Percentiles rank a stretch among this genome's conserved stretches.
phyloP scores from a whole-genome alignment of 2,329 filamentous ascomycete genomes.

The Hansfordia pulvinata region DNA sequence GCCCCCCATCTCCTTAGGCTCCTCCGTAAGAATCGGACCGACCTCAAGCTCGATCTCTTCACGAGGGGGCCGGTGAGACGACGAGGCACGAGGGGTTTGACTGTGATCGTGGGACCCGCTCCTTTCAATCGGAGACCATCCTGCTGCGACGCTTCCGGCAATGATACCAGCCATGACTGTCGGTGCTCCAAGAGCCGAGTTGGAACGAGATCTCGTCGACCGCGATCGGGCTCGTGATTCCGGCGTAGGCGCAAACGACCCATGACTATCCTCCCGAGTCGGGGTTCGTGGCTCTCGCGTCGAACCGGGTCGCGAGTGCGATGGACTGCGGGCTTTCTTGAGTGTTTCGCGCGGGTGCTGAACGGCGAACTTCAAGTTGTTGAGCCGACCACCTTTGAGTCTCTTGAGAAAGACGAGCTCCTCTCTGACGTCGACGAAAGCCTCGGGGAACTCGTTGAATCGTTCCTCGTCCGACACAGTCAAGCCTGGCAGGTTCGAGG shows the following conservation, averaged over 20 bases:
- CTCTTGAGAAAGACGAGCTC: conserved; percentile 70
- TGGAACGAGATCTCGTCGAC: conserved; percentile 51
- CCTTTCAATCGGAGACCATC: conserved; percentile 58
- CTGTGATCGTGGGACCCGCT: conserved; percentile 21
- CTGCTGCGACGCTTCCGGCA: conserved; percentile 61
- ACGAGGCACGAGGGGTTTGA: conserved; percentile 16
- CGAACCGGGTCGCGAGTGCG: conserved; percentile 51
- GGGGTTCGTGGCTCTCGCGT: conserved; percentile 49
- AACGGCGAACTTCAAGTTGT: conserved; percentile 68
- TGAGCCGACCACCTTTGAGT: conserved; percentile 70
- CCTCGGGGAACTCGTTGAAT: conserved; percentile 56
- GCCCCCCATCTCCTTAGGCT: conserved; percentile 20
- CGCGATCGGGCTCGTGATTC: conserved; percentile 52
- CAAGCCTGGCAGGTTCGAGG: conserved; percentile 33
- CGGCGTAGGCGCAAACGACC: conserved; percentile 35
- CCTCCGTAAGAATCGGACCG: conserved; percentile 16
- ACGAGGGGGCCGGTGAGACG: conserved; percentile 14
- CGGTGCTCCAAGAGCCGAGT: conserved; percentile 60
- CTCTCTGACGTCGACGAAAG: conserved; percentile 62
- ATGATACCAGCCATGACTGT: conserved; percentile 77
- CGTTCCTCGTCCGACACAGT: conserved; percentile 53
- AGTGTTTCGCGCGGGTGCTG: conserved; percentile 62
- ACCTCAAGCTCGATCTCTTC: conserved; percentile 12
- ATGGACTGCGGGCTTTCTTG: conserved; percentile 48
- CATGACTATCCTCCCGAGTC: conserved; percentile 38